phyloP scores from a whole-genome alignment of 2,329 filamentous ascomycete genomes.

The Claviceps capensis region DNA sequence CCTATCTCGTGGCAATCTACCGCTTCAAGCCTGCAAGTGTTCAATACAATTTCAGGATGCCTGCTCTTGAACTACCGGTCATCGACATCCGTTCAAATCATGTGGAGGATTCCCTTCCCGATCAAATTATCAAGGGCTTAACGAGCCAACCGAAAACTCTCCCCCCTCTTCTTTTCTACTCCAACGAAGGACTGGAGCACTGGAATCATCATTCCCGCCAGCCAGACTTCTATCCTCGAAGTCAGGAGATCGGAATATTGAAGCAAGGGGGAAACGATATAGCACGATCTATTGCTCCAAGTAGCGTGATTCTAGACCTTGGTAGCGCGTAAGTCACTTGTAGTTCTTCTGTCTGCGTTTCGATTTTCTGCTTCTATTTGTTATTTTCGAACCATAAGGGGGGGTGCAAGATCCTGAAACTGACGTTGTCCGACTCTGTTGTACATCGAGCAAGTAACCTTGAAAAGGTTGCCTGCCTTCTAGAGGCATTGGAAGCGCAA shows the following conservation, averaged over 20 bases:
- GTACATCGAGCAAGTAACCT: background rate
- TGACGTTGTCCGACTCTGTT: background rate
- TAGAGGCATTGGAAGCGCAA: background rate
- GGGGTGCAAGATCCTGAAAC: background rate
- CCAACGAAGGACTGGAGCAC: constrained; percentile 1
- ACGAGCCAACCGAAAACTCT: background rate
- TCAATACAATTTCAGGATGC: background rate
- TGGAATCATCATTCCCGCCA: constrained; percentile 1
- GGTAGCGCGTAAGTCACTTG: background rate
- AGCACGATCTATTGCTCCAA: background rate
- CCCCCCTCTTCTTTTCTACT: constrained; percentile 1
- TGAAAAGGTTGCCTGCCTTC: background rate
- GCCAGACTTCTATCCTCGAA: constrained; percentile 2
- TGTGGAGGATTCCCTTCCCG: background rate
- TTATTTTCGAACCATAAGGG: background rate
- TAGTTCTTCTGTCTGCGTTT: background rate
- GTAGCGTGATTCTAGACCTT: background rate
- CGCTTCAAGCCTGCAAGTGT: too few relatives aligned
- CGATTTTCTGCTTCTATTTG: too few relatives aligned
- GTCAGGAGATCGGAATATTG: background rate
- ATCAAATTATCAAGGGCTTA: background rate
- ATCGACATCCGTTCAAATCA: background rate
- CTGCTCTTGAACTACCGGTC: background rate
- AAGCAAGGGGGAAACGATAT: background rate
- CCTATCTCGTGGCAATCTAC: too few relatives aligned